A percentile compares a stretch with the other conserved stretches of the same genome.
These are phyloP conservation scores for Colletotrichum neosansevieriae DNA, from an alignment of 2,329 filamentous ascomycete species.

Conservation along the genomic window DNA sequence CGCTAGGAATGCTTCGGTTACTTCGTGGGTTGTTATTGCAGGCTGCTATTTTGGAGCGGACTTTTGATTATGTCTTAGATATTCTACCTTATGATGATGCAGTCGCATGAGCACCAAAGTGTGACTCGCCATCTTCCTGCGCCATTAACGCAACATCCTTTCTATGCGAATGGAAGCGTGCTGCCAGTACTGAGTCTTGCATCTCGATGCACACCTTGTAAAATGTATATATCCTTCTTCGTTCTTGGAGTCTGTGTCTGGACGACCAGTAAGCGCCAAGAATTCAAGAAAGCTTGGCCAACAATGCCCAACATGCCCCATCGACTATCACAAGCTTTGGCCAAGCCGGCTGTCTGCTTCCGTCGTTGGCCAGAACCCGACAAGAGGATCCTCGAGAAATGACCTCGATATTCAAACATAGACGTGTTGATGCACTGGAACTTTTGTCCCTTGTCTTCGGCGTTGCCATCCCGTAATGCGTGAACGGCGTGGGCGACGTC, in stretches of 20 bases:
- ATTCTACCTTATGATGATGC: neutral
- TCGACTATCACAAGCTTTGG: conserved; percentile 28
- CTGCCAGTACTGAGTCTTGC: too few relatives aligned
- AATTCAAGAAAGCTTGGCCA: conserved; percentile 6
- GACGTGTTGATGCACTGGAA: neutral
- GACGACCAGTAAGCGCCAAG: conserved; percentile 16
- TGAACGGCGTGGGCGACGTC: conserved; percentile 4
- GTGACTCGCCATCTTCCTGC: neutral
- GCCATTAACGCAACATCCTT: neutral
- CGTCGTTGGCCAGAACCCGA: neutral
- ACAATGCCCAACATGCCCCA: conserved; percentile 13
- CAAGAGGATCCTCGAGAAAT: conserved; percentile 1
- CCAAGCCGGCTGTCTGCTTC: conserved; percentile 26
- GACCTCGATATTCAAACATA: neutral
- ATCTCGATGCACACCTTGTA: too few relatives aligned
- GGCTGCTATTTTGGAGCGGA: neutral
- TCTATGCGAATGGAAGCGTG: too few relatives aligned
- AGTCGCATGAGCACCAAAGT: neutral
- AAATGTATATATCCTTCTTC: too few relatives aligned
- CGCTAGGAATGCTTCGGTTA: neutral
- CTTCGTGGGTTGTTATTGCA: neutral
- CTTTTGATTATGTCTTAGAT: neutral
- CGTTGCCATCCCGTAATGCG: neutral
- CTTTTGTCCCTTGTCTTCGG: neutral
- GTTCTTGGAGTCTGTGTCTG: neutral